A percentile compares a stretch with the other conserved stretches of the same genome.
Evolutionary conservation across 148 eudicot genomes (phyloP).

Genomic region (Cornus suecica): DNA sequence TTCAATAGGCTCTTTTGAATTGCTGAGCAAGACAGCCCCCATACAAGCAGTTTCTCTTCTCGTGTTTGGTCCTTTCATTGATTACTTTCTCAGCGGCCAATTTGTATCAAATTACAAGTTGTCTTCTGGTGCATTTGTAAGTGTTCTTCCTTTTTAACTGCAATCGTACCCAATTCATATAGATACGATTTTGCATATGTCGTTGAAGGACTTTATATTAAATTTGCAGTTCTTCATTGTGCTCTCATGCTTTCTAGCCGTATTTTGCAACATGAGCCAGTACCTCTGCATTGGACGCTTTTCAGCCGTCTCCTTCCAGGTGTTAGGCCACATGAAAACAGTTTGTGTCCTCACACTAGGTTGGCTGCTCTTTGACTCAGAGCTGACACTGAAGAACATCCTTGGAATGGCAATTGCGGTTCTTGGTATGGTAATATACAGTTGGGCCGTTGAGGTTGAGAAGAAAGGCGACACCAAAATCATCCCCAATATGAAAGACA

Average conservation of each 20-base stretch:
- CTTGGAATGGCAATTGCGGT: constrained; percentile 33
- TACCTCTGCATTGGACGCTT: constrained; percentile 45
- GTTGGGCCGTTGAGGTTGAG: constrained; percentile 33
- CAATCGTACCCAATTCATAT: background rate
- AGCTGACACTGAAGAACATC: constrained; percentile 36
- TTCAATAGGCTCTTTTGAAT: constrained; percentile 49
- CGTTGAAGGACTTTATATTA: background rate
- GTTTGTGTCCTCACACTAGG: constrained; percentile 34
- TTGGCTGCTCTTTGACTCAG: constrained; percentile 39
- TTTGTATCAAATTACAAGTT: constrained; percentile 34
- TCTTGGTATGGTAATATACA: constrained; percentile 36
- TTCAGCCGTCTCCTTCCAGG: constrained; percentile 43
- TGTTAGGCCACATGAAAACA: constrained; percentile 44
- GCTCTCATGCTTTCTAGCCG: constrained; percentile 37
- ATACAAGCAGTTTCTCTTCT: constrained; percentile 59
- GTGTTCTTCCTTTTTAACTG: constrained; percentile 1
- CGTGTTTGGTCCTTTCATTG: constrained; percentile 51
- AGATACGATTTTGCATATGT: background rate
- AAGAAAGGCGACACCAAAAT: constrained; percentile 18
- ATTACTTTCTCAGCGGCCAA: constrained; percentile 43
- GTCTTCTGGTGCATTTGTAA: constrained; percentile 44
- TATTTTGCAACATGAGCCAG: constrained; percentile 43
- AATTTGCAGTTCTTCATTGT: constrained; percentile 23
- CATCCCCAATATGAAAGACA: constrained; percentile 13
- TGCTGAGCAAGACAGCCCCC: constrained; percentile 65